Evolutionary conservation across 371 early-diverging fungal genomes (phyloP).

Genomic region (Rhizomucor pusillus): DNA sequence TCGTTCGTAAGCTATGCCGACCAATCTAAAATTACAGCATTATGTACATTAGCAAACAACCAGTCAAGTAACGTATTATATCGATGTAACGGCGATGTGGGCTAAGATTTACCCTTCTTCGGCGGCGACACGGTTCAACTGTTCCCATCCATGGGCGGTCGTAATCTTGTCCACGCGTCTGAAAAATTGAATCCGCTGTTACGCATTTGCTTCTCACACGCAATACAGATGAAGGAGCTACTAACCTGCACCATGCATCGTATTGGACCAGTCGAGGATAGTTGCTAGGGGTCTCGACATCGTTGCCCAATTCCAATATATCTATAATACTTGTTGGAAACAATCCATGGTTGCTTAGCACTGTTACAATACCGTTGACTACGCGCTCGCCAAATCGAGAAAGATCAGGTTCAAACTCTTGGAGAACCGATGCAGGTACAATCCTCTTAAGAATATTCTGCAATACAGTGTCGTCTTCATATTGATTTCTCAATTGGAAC

Average conservation of each 20-base stretch:
- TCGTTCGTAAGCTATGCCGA: slow-evolving; percentile 64
- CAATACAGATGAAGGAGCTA: neutral
- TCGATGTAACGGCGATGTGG: no score
- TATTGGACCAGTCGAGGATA: slow-evolving; percentile 66
- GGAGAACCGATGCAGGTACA: slow-evolving; percentile 39
- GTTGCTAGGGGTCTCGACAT: slow-evolving; percentile 42
- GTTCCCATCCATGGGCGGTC: slow-evolving; percentile 58
- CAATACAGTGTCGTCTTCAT: slow-evolving; percentile 51
- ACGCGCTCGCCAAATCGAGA: slow-evolving; percentile 41
- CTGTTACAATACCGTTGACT: slow-evolving; percentile 25
- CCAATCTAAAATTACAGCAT: slow-evolving; percentile 42
- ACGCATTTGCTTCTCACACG: neutral
- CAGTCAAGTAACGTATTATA: no score
- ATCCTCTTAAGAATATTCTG: slow-evolving; percentile 45
- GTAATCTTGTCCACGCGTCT: slow-evolving; percentile 61
- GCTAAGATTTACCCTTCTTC: slow-evolving; percentile 47
- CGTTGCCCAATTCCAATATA: slow-evolving; percentile 29
- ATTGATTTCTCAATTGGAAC: slow-evolving; percentile 51
- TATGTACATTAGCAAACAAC: no score
- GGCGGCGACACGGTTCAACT: slow-evolving; percentile 55
- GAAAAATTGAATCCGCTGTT: no score
- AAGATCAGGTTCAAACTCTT: slow-evolving; percentile 48
- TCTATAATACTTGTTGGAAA: slow-evolving; percentile 8
- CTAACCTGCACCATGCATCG: slow-evolving; percentile 62
- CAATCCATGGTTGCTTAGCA: no score